phyloP scores from a whole-genome alignment of 2,329 filamentous ascomycete genomes.

The Aspergillus oerlinghausenensis region DNA sequence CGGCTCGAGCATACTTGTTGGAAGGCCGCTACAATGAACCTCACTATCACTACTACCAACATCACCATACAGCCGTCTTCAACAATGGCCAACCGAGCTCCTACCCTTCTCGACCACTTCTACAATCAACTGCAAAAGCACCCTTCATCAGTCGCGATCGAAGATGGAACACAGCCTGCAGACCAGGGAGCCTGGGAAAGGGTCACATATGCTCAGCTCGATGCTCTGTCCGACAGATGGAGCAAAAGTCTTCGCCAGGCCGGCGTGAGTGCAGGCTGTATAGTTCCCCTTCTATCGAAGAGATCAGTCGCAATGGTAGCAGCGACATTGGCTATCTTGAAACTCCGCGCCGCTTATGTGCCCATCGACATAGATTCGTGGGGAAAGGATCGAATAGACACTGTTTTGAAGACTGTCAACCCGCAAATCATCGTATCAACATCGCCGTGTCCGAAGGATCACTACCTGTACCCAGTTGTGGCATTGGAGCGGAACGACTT shows the following conservation, averaged over 20 bases:
- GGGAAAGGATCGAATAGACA: background rate
- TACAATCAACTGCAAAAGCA: background rate
- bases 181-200: background rate
- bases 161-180: background rate
- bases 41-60: no score
- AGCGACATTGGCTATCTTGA: background rate
- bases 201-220: background rate
- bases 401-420: background rate
- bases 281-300: background rate
- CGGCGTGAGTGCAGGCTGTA: background rate
- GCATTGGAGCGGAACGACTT: no score
- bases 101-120: background rate
- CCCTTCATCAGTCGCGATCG: background rate
- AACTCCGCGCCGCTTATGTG: background rate
- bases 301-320: background rate
- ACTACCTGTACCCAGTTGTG: no score
- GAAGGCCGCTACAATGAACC: no score
- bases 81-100: no score
- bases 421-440: background rate
- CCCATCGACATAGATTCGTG: background rate
- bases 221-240: background rate
- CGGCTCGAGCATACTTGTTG: no score
- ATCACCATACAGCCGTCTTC: no score
- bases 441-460: background rate
- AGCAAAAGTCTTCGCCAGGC: background rate